Conservation (phyloP, 2,329 filamentous ascomycete species). For the Stagonosporopsis rhizophila region DNA sequence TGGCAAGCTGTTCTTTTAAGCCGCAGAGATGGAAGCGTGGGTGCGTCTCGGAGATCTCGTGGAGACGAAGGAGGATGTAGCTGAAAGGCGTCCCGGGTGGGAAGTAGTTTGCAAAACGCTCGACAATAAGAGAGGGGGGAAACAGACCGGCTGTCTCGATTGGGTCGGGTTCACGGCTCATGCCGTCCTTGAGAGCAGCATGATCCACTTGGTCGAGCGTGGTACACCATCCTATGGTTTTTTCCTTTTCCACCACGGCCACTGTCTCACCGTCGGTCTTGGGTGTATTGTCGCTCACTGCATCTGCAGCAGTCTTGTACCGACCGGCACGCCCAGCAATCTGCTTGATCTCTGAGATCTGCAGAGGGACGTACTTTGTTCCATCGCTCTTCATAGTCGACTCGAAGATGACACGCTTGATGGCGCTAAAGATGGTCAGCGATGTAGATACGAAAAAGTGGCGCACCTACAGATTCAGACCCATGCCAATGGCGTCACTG, state of each 20-base stretch:
- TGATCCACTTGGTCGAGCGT: conserved; percentile 77
- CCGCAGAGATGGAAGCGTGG: conserved; percentile 74
- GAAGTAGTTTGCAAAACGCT: conserved; percentile 82
- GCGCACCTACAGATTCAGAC: conserved; percentile 77
- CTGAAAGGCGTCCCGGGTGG: conserved; percentile 80
- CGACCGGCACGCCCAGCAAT: conserved; percentile 93
- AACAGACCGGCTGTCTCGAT: conserved; percentile 75
- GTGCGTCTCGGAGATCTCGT: conserved; percentile 71
- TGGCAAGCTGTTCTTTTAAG: conserved; percentile 66
- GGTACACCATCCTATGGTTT: conserved; percentile 75
- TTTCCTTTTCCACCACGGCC: conserved; percentile 5
- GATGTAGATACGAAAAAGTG: background rate
- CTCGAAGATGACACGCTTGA: conserved; percentile 91
- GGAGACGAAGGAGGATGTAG: conserved; percentile 79
- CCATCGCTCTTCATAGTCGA: conserved; percentile 76
- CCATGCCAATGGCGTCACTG: conserved; percentile 97
- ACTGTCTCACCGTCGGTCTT: conserved; percentile 7
- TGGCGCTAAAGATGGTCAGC: conserved; percentile 58
- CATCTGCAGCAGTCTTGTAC: conserved; percentile 74
- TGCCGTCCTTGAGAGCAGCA: conserved; percentile 65
- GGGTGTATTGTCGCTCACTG: conserved; percentile 41
- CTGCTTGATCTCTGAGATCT: conserved; percentile 85
- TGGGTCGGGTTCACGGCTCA: conserved; percentile 68
- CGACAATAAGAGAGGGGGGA: conserved; percentile 73
- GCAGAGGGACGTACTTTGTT: conserved; percentile 62